A percentile compares a stretch with the other conserved stretches of the same genome.
These are phyloP conservation scores for Vaccinium darrowii DNA, from an alignment of 148 eudicot species.

Conservation along the genomic window DNA sequence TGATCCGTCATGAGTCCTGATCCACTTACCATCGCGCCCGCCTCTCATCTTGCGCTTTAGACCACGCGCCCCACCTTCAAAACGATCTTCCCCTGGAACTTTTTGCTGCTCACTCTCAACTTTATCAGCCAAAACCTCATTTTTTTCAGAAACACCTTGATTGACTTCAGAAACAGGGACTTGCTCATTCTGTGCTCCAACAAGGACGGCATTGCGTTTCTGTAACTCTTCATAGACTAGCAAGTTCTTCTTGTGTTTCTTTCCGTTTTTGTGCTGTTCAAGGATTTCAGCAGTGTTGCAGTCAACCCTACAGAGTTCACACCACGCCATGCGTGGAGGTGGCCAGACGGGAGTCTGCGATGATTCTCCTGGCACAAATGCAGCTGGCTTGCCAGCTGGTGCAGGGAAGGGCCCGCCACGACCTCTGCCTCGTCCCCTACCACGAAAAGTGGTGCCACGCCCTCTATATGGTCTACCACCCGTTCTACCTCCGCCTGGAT, in stretches of 20 bases:
- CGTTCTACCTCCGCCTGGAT: slow-evolving; percentile 33
- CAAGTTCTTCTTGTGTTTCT: slow-evolving; percentile 61
- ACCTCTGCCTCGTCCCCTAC: slow-evolving; percentile 58
- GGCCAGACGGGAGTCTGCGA: slow-evolving; percentile 21
- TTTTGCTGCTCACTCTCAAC: slow-evolving; percentile 26
- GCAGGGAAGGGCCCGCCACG: slow-evolving; percentile 31
- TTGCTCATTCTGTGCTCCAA: slow-evolving; percentile 25
- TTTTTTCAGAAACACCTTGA: slow-evolving; percentile 17
- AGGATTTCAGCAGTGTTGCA: slow-evolving; percentile 72
- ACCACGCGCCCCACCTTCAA: slow-evolving; percentile 40
- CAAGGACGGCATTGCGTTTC: slow-evolving; percentile 37
- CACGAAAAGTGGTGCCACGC: slow-evolving; percentile 31
- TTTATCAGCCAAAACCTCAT: slow-evolving; percentile 17
- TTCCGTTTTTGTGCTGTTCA: slow-evolving; percentile 74
- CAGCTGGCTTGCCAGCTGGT: slow-evolving; percentile 17
- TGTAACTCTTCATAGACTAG: slow-evolving; percentile 49
- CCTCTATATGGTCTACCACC: slow-evolving; percentile 39
- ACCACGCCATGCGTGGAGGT: slow-evolving; percentile 42
- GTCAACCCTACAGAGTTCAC: slow-evolving; percentile 77
- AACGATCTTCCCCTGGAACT: slow-evolving; percentile 17
- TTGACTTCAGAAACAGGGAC: slow-evolving; percentile 20
- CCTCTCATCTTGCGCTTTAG: slow-evolving; percentile 58
- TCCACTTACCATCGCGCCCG: slow-evolving; percentile 47
- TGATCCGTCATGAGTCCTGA: slow-evolving; percentile 40
- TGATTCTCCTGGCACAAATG: slow-evolving; percentile 27